Evolutionary conservation across 2,329 filamentous ascomycete species (phyloP).

Genomic region (Cladosporium sp.): DNA sequence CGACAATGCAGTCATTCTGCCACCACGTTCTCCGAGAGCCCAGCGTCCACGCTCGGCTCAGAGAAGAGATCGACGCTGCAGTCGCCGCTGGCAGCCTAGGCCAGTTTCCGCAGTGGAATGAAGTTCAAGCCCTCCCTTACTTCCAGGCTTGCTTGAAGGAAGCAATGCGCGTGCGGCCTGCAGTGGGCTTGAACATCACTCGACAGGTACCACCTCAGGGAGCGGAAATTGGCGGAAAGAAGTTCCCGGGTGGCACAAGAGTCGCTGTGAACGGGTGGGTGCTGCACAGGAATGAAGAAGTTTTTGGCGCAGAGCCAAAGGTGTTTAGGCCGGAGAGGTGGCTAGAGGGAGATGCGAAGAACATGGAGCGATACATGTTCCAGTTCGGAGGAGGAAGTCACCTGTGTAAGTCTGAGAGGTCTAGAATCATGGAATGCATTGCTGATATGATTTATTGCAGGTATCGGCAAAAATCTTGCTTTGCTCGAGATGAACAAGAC

Average conservation of each 20-base stretch:
- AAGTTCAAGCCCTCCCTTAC: constrained; percentile 65
- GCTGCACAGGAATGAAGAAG: constrained; percentile 58
- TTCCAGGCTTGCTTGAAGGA: constrained; percentile 75
- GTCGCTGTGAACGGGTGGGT: constrained; percentile 72
- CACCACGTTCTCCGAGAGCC: constrained; percentile 67
- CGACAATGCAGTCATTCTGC: constrained; percentile 63
- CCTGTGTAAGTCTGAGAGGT: constrained; percentile 2
- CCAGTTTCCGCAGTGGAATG: constrained; percentile 56
- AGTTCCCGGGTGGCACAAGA: constrained; percentile 62
- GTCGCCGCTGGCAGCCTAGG: constrained; percentile 51
- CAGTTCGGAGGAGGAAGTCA: constrained; percentile 66
- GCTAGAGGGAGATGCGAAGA: constrained; percentile 50
- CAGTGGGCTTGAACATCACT: constrained; percentile 63
- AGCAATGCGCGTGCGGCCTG: constrained; percentile 68
- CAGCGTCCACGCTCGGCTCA: constrained; percentile 47
- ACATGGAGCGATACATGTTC: constrained; percentile 65
- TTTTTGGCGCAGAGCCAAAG: constrained; percentile 64
- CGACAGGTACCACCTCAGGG: constrained; percentile 46
- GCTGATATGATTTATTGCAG: constrained; percentile 36
- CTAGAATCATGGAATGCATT: neutral
- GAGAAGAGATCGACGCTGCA: constrained; percentile 57
- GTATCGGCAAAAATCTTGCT: constrained; percentile 52
- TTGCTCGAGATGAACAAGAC: constrained; percentile 45
- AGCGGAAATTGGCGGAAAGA: constrained; percentile 53
- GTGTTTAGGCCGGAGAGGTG: constrained; percentile 64